A percentile compares a stretch with the other conserved stretches of the same genome.
Evolutionary conservation across 305 asterid species (phyloP).

Genomic region (Euphrasia arctica): DNA sequence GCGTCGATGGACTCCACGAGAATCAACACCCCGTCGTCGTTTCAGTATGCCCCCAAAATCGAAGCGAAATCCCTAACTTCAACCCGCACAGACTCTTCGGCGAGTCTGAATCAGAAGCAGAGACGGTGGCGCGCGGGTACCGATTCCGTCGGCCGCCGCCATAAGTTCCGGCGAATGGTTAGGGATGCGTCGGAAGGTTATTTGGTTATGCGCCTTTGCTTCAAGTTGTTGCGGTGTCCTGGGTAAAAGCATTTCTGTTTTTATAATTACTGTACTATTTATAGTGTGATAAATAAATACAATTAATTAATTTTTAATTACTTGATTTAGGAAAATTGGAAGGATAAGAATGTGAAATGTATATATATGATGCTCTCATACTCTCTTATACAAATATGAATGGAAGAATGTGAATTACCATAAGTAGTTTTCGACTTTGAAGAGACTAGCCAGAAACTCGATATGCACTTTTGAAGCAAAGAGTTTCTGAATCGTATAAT

Average conservation of each 20-base stretch:
- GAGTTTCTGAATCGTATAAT: too few relatives aligned
- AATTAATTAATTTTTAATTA: neutral
- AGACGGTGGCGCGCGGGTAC: conserved; percentile 56
- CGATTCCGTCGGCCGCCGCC: conserved; percentile 32
- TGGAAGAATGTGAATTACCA: too few relatives aligned
- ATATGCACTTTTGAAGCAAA: too few relatives aligned
- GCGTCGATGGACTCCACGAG: conserved; percentile 27
- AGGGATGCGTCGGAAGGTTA: conserved; percentile 59
- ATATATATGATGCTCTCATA: too few relatives aligned
- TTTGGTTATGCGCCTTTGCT: conserved; percentile 50
- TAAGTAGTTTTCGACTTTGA: too few relatives aligned
- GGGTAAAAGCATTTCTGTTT: conserved; percentile 42
- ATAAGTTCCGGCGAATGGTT: conserved; percentile 38
- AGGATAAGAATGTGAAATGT: too few relatives aligned
- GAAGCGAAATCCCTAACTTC: conserved; percentile 45
- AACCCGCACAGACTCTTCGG: conserved; percentile 29
- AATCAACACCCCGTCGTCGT: conserved; percentile 33
- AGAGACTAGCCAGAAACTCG: too few relatives aligned
- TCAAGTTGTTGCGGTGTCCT: conserved; percentile 53
- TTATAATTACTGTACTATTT: neutral
- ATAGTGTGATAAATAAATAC: neutral
- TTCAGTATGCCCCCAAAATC: conserved; percentile 28
- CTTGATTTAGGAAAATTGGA: too few relatives aligned
- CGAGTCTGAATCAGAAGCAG: conserved; percentile 39
- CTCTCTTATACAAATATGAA: too few relatives aligned